Base-by-base conservation (phyloP, 768 basidiomycete species). In the Ephemerocybe angulata region DNA sequence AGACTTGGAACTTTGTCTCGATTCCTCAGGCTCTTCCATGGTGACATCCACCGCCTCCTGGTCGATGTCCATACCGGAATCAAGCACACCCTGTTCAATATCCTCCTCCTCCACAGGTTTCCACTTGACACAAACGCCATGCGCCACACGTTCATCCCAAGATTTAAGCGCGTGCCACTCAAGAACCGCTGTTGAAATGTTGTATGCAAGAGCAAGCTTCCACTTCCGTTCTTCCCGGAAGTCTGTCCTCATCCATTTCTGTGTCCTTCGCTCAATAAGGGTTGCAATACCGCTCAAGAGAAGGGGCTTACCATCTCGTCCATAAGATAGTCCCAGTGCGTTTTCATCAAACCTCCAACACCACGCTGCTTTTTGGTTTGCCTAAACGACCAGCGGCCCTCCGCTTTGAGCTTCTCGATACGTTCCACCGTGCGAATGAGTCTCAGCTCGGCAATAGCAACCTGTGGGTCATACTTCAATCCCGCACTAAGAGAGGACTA, bases 171-270 rank as follows among this genome's bases (percentile, higher is more conserved):
- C 77, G 66, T 96, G 92, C 93, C 93, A 99, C 62, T 93, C 88
- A 6, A 90, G 79, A 21, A 93, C 87, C 24, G 90, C 82, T 28
- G 83, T 84, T 1, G 92, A 88, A 27, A 99, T 69, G 55, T 86
- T 86, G 65, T 86, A 88, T 0, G 97, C 96, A 25, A 91, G 66
- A 2, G 87, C 86, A 40, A 88, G 72, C 68, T 98, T 98, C 94
- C 94, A 98, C 62, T 81, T 84, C 37, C 90, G 79, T 65, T 99
- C 97, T 69, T 98, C 95, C 19, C 90, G 85, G 61, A 97, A 98
- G 67, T 99, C 97, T 33, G 83, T 82, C 25, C 92, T 88, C 83
- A 99, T 88, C 97, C 97, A 99, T 82, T 88, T 92, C 95, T 94
- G 50, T 1, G 42, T 59, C 48, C 59, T 25, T 44, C 37, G 40